phyloP scores from a whole-genome alignment of 371 early-diverging fungal species.

The Nosema muscidifuracis region DNA sequence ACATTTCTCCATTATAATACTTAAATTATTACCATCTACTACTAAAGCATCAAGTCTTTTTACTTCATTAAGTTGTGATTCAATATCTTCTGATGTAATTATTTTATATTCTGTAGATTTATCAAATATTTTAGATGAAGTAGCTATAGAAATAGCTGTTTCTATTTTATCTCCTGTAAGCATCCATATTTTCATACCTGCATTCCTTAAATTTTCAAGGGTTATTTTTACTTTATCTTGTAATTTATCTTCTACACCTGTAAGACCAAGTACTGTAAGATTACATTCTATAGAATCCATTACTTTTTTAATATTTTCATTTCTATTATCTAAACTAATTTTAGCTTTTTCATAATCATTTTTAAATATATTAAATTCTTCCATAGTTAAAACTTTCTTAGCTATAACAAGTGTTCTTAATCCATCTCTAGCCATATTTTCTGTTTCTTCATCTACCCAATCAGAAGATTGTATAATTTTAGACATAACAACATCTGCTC shows the following conservation, averaged over 20 bases:
- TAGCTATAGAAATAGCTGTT: slow-evolving; percentile 91
- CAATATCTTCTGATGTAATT: slow-evolving; percentile 44
- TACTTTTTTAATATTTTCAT: slow-evolving; percentile 68
- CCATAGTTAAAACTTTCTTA: slow-evolving; percentile 71
- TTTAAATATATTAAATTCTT: slow-evolving; percentile 51
- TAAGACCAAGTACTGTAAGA: slow-evolving; percentile 81
- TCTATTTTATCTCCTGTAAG: slow-evolving; percentile 97
- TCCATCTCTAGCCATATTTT: slow-evolving; percentile 96
- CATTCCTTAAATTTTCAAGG: slow-evolving; percentile 72
- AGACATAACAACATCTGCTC: slow-evolving; percentile 91
- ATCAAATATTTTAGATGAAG: slow-evolving; percentile 78
- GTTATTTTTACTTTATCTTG: slow-evolving; percentile 87
- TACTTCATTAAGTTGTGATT: slow-evolving; percentile 36
- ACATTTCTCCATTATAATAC: slow-evolving; percentile 70
- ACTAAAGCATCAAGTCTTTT: slow-evolving; percentile 68
- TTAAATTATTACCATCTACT: slow-evolving; percentile 86
- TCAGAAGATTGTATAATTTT: slow-evolving; percentile 81
- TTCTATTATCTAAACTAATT: slow-evolving; percentile 68
- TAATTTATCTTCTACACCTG: slow-evolving; percentile 91
- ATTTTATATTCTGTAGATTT: slow-evolving; percentile 62
- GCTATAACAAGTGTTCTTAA: slow-evolving; percentile 91
- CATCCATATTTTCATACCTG: slow-evolving; percentile 94
- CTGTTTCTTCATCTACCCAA: slow-evolving; percentile 95
- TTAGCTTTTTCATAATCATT: slow-evolving; percentile 58
- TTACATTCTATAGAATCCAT: slow-evolving; percentile 73